These are phyloP conservation scores for Syzygium oleosum DNA, from an alignment of 345 rosid species.

Conservation along the genomic window DNA sequence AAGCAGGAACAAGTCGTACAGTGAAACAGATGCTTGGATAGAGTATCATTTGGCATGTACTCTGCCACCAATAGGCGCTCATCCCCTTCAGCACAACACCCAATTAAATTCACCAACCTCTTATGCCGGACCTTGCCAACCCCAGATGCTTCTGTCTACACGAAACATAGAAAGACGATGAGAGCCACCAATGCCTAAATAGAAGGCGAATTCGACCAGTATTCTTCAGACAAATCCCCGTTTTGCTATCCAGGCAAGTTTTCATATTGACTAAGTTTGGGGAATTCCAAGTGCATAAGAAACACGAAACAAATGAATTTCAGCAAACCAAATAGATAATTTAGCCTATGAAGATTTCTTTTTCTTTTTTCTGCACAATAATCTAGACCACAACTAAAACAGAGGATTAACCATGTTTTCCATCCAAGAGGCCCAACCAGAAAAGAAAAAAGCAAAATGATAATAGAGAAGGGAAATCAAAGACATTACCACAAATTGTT, in stretches of 20 bases:
- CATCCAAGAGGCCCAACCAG: background rate
- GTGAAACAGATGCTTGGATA: slow-evolving; percentile 95
- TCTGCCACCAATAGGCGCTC: slow-evolving; percentile 91
- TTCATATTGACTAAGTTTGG: background rate
- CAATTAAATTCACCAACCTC: slow-evolving; percentile 87
- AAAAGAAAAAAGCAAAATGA: background rate
- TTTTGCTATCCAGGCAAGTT: background rate
- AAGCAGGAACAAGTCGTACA: slow-evolving; percentile 26
- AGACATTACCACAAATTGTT: slow-evolving; percentile 64
- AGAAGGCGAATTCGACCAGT: background rate
- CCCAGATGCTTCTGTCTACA: slow-evolving; percentile 76
- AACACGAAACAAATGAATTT: background rate
- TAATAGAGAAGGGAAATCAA: background rate
- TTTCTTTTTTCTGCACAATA: background rate
- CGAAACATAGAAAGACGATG: background rate
- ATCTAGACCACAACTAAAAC: background rate
- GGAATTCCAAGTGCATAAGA: background rate
- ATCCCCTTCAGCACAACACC: slow-evolving; percentile 92
- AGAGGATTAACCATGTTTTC: background rate
- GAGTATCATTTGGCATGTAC: slow-evolving; percentile 92
- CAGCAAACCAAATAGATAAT: background rate
- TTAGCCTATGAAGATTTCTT: background rate
- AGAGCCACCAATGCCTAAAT: background rate
- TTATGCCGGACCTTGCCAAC: slow-evolving; percentile 84
- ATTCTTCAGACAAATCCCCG: background rate